phyloP scores from a whole-genome alignment of 2,329 filamentous ascomycete species.

The Arthrobotrys conoides region DNA sequence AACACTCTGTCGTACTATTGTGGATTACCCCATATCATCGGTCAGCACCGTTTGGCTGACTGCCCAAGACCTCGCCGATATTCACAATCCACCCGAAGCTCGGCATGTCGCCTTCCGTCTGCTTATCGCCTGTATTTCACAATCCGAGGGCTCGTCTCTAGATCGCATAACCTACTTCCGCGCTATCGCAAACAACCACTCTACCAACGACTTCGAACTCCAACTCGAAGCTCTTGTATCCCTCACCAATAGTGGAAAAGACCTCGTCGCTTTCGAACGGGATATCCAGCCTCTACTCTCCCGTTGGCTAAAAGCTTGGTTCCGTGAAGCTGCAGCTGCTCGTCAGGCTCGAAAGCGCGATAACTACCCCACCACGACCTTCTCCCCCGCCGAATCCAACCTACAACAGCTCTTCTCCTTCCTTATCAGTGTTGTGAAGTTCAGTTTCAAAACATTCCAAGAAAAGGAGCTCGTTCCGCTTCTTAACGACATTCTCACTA shows the following conservation, averaged over 20 bases:
- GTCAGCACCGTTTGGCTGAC: constrained; percentile 77
- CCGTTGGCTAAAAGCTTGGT: constrained; percentile 74
- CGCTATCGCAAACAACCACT: constrained; percentile 73
- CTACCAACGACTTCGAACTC: constrained; percentile 76
- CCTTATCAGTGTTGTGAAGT: constrained; percentile 79
- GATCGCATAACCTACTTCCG: constrained; percentile 78
- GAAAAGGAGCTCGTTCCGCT: constrained; percentile 75
- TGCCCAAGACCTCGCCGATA: constrained; percentile 76
- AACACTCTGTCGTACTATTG: constrained; percentile 61
- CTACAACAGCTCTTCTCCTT: constrained; percentile 77
- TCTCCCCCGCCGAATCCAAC: constrained; percentile 72
- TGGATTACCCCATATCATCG: constrained; percentile 63
- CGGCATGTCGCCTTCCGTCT: constrained; percentile 77
- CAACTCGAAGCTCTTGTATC: constrained; percentile 76
- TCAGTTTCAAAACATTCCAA: constrained; percentile 78
- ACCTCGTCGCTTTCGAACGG: constrained; percentile 78
- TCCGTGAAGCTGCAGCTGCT: constrained; percentile 72
- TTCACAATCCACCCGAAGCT: constrained; percentile 71
- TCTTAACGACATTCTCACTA: constrained; percentile 75
- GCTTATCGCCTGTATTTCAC: constrained; percentile 76
- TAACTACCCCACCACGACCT: constrained; percentile 65
- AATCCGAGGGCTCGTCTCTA: constrained; percentile 75
- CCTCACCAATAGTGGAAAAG: constrained; percentile 74
- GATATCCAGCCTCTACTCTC: constrained; percentile 76
- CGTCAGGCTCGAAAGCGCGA: constrained; percentile 69